Conservation (phyloP, 768 basidiomycete genomes). For the Auriscalpium orientale region DNA sequence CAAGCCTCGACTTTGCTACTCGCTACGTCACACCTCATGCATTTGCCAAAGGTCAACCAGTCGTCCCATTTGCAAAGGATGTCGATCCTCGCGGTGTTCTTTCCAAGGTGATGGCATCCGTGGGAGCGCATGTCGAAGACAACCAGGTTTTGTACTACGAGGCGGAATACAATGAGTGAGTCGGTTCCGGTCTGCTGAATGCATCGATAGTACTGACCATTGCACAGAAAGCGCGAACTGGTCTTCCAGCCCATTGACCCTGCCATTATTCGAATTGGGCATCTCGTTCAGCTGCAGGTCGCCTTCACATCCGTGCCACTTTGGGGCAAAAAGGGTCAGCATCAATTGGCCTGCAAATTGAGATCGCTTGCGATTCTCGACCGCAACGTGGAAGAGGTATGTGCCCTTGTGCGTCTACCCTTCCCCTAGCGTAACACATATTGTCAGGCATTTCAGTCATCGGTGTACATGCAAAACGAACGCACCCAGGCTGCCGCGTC, state of each 20-base stretch:
- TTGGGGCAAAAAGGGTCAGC: no score
- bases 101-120: neutral
- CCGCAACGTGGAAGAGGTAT: neutral
- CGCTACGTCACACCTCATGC: neutral
- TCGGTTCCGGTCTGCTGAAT: neutral
- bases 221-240: neutral
- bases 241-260: neutral
- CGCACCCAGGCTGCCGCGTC: no score
- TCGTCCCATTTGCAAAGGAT: neutral
- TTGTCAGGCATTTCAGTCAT: neutral
- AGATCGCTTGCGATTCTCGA: neutral
- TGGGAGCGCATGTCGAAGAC: neutral
- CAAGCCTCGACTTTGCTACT: neutral
- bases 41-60: neutral
- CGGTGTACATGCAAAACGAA: neutral
- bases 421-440: neutral
- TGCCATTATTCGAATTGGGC: neutral
- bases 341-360: neutral
- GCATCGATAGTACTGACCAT: no score
- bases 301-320: neutral
- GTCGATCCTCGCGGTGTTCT: neutral
- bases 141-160: neutral
- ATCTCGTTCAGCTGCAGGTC: neutral
- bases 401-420: neutral
- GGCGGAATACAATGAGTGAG: no score